phyloP scores from a whole-genome alignment of 1,139 yeast genomes.

The Debaryomyces sp. region DNA sequence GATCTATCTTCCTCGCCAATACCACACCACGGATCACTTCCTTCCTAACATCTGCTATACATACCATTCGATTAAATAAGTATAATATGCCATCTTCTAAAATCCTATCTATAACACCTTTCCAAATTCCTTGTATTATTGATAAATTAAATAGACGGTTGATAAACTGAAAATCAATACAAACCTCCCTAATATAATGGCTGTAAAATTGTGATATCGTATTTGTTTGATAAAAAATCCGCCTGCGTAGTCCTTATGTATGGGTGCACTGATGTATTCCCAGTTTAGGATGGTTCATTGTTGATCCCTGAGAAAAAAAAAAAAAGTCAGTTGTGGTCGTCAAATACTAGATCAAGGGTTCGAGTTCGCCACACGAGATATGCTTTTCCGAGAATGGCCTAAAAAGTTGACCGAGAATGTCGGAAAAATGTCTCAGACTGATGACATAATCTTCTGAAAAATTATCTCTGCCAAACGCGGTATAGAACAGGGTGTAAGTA shows the following conservation, averaged over 20 bases:
- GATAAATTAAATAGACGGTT: neutral
- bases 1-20: neutral
- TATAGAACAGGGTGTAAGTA: slow-evolving; percentile 8
- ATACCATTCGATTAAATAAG: slow-evolving; percentile 24
- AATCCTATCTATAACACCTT: slow-evolving; percentile 1
- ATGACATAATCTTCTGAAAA: slow-evolving; percentile 5
- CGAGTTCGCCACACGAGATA: neutral
- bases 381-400: neutral
- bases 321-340: no score
- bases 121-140: neutral
- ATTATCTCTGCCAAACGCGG: slow-evolving; percentile 5
- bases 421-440: neutral
- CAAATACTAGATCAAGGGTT: neutral
- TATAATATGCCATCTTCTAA: slow-evolving; percentile 19
- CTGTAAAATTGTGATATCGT: slow-evolving; percentile 6
- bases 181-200: slow-evolving; percentile 4
- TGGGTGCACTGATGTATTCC: neutral
- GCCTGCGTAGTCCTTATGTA: neutral
- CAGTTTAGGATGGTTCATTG: neutral
- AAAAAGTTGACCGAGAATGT: neutral
- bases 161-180: neutral
- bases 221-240: neutral
- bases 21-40: slow-evolving; percentile 1
- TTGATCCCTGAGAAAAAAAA: neutral
- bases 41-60: slow-evolving; percentile 11